Evolutionary conservation across 2,329 filamentous ascomycete genomes (phyloP).

Genomic region (Elsinoe fawcettii): DNA sequence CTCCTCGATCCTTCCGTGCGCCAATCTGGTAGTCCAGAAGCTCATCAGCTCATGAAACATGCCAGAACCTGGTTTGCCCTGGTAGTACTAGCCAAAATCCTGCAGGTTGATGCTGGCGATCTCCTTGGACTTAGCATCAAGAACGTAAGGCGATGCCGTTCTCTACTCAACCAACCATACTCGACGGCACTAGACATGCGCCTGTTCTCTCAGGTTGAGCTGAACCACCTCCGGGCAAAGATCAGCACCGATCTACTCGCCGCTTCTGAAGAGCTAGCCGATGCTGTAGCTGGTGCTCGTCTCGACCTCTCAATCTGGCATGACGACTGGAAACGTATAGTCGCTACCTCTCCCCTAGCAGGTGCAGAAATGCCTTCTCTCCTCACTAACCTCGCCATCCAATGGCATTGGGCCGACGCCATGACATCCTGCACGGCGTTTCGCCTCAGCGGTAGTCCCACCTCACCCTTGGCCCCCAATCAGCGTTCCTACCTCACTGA

Average conservation of each 20-base stretch:
- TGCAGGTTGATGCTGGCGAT: neutral
- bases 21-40: neutral
- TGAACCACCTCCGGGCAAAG: neutral
- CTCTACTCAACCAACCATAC: neutral
- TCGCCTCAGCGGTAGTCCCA: neutral
- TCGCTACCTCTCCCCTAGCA: neutral
- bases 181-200: neutral
- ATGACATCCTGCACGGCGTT: neutral
- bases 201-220: neutral
- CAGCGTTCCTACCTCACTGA: neutral
- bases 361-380: neutral
- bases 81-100: neutral
- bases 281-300: neutral
- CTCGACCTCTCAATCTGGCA: neutral
- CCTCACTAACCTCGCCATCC: neutral
- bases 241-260: neutral
- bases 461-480: neutral
- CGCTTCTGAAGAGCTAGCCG: neutral
- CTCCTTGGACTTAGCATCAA: neutral
- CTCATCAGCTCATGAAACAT: neutral
- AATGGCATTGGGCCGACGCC: constrained; percentile 8
- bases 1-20: neutral
- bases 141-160: neutral
- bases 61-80: neutral
- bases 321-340: neutral